phyloP scores from a whole-genome alignment of 257 asterid species.

The Galeopsis tetrahit region DNA sequence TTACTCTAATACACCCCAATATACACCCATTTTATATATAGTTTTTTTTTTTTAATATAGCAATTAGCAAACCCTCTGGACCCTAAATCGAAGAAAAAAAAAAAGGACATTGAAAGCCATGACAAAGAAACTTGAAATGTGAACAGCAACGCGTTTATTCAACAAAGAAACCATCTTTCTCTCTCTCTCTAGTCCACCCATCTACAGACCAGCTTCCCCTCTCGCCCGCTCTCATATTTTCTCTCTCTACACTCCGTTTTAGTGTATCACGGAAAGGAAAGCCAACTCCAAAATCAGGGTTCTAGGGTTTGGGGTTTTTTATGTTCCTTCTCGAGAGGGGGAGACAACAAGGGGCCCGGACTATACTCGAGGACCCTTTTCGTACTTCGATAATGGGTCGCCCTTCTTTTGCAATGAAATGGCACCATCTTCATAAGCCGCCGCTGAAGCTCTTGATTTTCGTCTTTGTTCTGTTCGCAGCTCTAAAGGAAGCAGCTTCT shows the following conservation, averaged over 20 bases:
- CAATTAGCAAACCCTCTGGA: too few relatives aligned
- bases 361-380: constrained; percentile 53
- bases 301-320: constrained; percentile 44
- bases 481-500: constrained; percentile 44
- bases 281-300: constrained; percentile 48
- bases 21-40: too few relatives aligned
- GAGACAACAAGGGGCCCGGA: constrained; percentile 37
- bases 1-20: too few relatives aligned
- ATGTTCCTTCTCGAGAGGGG: constrained; percentile 29
- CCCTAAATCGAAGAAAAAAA: constrained; percentile 25
- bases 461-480: constrained; percentile 49
- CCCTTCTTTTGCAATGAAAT: constrained; percentile 53
- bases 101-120: constrained; percentile 30
- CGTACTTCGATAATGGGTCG: constrained; percentile 71
- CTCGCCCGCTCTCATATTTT: constrained; percentile 27
- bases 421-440: constrained; percentile 54
- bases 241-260: constrained; percentile 35
- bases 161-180: constrained; percentile 39
- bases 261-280: constrained; percentile 24
- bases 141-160: constrained; percentile 61
- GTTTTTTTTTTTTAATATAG: too few relatives aligned
- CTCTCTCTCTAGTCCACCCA: constrained; percentile 19
- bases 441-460: constrained; percentile 63
- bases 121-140: constrained; percentile 33
- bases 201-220: not conserved